These are phyloP conservation scores for Galium porrigens DNA, from an alignment of 305 asterid species.

Conservation along the genomic window DNA sequence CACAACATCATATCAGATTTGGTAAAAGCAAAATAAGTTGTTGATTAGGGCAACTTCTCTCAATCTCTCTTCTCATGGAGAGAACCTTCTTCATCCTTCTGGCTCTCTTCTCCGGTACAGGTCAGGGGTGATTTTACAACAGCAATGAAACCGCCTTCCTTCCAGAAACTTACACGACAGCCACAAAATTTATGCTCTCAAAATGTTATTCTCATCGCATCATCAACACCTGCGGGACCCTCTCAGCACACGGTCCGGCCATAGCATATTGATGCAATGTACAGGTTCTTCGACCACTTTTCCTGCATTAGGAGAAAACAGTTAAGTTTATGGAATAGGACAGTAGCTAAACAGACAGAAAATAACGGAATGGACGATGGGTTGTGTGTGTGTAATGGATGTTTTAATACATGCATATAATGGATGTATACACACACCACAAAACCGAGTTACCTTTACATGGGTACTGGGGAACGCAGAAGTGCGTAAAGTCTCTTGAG, in stretches of 20 bases:
- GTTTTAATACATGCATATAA: too few relatives aligned
- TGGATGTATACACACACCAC: too few relatives aligned
- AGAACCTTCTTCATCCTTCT: background rate
- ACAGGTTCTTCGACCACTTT: slow-evolving; percentile 52
- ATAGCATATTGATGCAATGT: slow-evolving; percentile 48
- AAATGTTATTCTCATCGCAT: background rate
- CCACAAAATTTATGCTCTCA: slow-evolving; percentile 3
- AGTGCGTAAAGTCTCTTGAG: slow-evolving; percentile 29
- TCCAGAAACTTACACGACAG: background rate
- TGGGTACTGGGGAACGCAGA: slow-evolving; percentile 28
- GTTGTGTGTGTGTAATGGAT: background rate
- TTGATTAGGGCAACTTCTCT: background rate
- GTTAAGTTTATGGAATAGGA: background rate
- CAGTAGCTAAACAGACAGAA: background rate
- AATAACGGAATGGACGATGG: background rate
- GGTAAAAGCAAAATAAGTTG: slow-evolving; percentile 1
- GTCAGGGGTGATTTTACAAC: slow-evolving; percentile 7
- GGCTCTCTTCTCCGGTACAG: slow-evolving; percentile 1
- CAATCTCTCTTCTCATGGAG: background rate
- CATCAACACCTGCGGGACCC: background rate
- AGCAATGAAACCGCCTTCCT: background rate
- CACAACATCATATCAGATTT: background rate
- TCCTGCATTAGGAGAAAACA: slow-evolving; percentile 26
- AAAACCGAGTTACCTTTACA: slow-evolving; percentile 21
- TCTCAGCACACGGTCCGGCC: slow-evolving; percentile 47